Evolutionary conservation across 2,329 filamentous ascomycete genomes (phyloP).

Genomic region (Coniochaeta sp.): DNA sequence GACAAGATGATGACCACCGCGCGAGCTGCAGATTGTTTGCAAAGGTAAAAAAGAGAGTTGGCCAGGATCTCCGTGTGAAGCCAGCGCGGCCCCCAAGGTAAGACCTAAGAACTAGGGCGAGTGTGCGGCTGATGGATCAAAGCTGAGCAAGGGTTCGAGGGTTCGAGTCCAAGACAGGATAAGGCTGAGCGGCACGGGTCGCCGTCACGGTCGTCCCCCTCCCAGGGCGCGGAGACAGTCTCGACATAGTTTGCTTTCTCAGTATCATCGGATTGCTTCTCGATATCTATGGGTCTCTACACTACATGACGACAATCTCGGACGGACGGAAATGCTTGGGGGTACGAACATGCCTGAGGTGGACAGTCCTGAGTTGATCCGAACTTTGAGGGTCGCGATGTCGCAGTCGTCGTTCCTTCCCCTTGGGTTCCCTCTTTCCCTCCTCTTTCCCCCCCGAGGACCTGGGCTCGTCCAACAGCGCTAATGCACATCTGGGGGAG

Average conservation of each 20-base stretch:
- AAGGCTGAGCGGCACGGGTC: conserved; percentile 1
- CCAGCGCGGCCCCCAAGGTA: neutral
- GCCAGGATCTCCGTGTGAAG: neutral
- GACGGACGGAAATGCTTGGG: no score
- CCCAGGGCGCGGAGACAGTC: neutral
- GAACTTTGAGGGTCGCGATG: neutral
- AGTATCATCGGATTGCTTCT: neutral
- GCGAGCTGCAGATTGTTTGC: neutral
- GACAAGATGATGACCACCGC: neutral
- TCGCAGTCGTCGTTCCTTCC: neutral
- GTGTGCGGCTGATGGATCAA: neutral
- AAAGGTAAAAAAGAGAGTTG: neutral
- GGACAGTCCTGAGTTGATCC: neutral
- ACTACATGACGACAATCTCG: no score
- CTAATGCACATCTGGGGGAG: neutral
- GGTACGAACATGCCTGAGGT: no score
- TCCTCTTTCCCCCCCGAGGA: neutral
- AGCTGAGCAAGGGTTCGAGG: neutral
- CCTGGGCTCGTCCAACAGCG: neutral
- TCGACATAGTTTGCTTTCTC: no score
- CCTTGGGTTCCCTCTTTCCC: neutral
- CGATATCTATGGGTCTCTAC: no score
- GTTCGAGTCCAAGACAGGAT: neutral
- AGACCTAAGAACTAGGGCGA: neutral
- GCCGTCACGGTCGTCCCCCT: neutral